Evolutionary conservation across 1,139 yeast genomes (phyloP).

Genomic region (Geotrichum cucujoidarum): DNA sequence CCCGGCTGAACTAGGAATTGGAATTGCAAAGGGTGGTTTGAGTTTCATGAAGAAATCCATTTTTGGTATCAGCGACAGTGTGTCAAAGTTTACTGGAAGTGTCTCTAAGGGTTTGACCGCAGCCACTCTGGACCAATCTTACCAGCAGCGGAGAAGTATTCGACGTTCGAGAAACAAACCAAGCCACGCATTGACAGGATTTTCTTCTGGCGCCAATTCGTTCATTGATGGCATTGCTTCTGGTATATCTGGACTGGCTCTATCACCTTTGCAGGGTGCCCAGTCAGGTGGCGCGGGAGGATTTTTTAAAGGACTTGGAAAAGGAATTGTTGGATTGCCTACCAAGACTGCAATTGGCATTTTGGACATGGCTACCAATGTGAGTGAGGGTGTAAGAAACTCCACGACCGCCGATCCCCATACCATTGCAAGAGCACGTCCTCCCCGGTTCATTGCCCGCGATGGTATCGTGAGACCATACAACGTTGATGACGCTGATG

Average conservation of each 20-base stretch:
- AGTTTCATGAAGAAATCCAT: conserved; percentile 91
- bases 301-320: conserved; percentile 87
- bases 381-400: conserved; percentile 88
- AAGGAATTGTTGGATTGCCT: conserved; percentile 88
- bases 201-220: conserved; percentile 82
- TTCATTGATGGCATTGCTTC: conserved; percentile 80
- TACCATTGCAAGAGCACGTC: conserved; percentile 70
- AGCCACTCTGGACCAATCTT: conserved; percentile 79
- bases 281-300: conserved; percentile 80
- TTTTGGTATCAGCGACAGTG: conserved; percentile 88
- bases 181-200: conserved; percentile 80
- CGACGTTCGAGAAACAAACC: conserved; percentile 73
- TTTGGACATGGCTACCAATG: conserved; percentile 84
- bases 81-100: conserved; percentile 88
- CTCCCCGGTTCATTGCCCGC: conserved; percentile 68
- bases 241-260: conserved; percentile 85
- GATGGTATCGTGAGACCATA: conserved; percentile 71
- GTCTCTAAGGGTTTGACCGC: conserved; percentile 89
- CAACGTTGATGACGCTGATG: conserved; percentile 79
- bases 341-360: conserved; percentile 95
- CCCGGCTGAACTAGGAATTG: conserved; percentile 92
- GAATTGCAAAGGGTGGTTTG: conserved; percentile 91
- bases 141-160: conserved; percentile 73
- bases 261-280: conserved; percentile 89
- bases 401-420: conserved; percentile 87